Percentiles rank a stretch among this genome's conserved stretches.
phyloP scores from a whole-genome alignment of 345 rosid species.

The Pelargonium nanum region DNA sequence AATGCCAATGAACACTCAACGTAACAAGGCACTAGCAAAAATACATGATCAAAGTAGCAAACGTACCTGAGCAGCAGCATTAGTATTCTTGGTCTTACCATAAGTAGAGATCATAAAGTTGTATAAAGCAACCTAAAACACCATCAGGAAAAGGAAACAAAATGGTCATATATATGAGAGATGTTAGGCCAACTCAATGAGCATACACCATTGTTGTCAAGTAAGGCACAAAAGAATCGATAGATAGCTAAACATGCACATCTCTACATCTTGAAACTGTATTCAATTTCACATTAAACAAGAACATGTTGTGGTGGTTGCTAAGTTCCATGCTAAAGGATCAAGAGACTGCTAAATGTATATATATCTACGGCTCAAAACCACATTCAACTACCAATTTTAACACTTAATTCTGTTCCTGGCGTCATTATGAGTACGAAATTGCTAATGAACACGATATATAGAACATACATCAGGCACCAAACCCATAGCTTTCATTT shows the following conservation, averaged over 20 bases:
- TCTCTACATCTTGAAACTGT: too few species aligned
- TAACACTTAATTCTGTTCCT: neutral
- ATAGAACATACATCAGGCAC: slow-evolving; percentile 62
- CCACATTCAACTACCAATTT: neutral
- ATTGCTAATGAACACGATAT: neutral
- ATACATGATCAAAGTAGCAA: slow-evolving; percentile 5
- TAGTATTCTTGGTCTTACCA: slow-evolving; percentile 78
- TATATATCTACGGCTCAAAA: too few species aligned
- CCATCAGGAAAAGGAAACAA: slow-evolving; percentile 1
- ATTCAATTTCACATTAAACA: too few species aligned
- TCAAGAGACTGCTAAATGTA: too few species aligned
- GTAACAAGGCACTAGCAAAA: neutral
- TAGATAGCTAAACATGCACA: too few species aligned
- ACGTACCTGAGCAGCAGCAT: slow-evolving; percentile 56
- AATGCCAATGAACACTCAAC: neutral
- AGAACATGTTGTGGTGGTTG: too few species aligned
- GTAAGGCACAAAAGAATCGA: too few species aligned
- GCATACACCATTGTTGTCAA: too few species aligned
- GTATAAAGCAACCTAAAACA: slow-evolving; percentile 61
- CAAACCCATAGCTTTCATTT: slow-evolving; percentile 85
- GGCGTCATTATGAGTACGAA: neutral
- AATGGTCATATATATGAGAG: neutral
- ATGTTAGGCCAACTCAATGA: neutral
- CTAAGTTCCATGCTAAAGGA: too few species aligned
- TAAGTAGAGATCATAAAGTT: slow-evolving; percentile 78